Evolutionary conservation across 2,329 filamentous ascomycete species (phyloP).

Genomic region (Didymella arachidicola): DNA sequence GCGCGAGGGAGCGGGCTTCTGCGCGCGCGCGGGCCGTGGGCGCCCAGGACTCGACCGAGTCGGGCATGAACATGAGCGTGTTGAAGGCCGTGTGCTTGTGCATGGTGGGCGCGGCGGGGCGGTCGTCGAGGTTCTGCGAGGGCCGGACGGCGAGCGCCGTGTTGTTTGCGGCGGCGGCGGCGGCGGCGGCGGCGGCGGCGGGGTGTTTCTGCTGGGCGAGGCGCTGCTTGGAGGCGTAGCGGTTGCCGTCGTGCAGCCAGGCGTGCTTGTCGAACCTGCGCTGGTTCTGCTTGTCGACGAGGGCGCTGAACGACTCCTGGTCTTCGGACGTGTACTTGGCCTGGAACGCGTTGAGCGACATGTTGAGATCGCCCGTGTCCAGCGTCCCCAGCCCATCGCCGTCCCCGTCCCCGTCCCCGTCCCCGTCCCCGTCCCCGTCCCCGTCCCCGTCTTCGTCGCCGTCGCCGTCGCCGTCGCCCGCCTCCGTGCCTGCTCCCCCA

Average conservation of each 20-base stretch:
- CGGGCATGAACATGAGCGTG: conserved; percentile 83
- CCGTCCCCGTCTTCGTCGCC: not conserved
- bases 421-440: conserved; percentile 23
- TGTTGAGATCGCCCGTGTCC: conserved; percentile 71
- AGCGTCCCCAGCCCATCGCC: conserved; percentile 51
- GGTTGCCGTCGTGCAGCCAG: conserved; percentile 90
- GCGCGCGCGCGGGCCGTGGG: conserved; percentile 71
- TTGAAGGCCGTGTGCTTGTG: conserved; percentile 81
- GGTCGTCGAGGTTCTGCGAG: conserved; percentile 68
- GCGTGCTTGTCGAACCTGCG: conserved; percentile 84
- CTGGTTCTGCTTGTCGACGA: conserved; percentile 89
- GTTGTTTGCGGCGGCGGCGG: conserved; percentile 56
- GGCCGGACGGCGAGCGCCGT: conserved; percentile 56
- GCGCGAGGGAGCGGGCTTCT: conserved; percentile 74
- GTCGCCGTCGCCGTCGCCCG: conserved; percentile 32
- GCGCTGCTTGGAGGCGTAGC: conserved; percentile 71
- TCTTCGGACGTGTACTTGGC: conserved; percentile 96
- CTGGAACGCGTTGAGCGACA: conserved; percentile 87
- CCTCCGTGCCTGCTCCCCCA: conserved; percentile 58
- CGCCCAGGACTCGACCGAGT: conserved; percentile 64
- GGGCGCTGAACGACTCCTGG: conserved; percentile 93
- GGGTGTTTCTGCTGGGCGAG: conserved; percentile 76
- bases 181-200: conserved; percentile 58
- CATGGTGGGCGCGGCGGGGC: conserved; percentile 75
- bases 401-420: conserved; percentile 30